phyloP scores from a whole-genome alignment of 768 basidiomycete species.

The Mycena maculata region DNA sequence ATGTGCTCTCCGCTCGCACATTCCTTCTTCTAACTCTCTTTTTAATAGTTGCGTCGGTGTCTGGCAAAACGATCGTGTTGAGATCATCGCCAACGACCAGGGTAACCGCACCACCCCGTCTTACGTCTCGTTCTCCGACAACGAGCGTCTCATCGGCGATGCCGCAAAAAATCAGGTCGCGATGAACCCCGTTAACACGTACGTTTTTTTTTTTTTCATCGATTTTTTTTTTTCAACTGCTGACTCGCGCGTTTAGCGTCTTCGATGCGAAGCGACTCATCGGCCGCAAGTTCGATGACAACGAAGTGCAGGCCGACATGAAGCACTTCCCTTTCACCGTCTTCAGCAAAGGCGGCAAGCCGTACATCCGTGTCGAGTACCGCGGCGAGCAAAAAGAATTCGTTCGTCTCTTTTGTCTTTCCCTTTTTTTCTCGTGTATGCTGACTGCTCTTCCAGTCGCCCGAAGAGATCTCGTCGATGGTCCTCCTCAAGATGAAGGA shows the following conservation, averaged over 20 bases:
- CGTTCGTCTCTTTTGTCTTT: slow-evolving; percentile 58
- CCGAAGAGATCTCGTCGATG: slow-evolving; percentile 99
- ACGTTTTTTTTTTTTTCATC: slow-evolving; percentile 30
- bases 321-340: slow-evolving; percentile 96
- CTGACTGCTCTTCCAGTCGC: slow-evolving; percentile 63
- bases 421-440: slow-evolving; percentile 27
- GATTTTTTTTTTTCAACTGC: slow-evolving; percentile 29
- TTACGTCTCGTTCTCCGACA: slow-evolving; percentile 94
- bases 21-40: slow-evolving; percentile 15
- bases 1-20: slow-evolving; percentile 44
- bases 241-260: slow-evolving; percentile 19
- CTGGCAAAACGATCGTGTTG: slow-evolving; percentile 99
- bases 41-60: slow-evolving; percentile 84
- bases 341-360: slow-evolving; percentile 87
- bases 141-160: slow-evolving; percentile 98
- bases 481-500: slow-evolving; percentile 98
- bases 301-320: slow-evolving; percentile 82
- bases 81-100: slow-evolving; percentile 97
- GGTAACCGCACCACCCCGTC: slow-evolving; percentile 96
- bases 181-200: slow-evolving; percentile 81
- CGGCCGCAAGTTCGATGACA: slow-evolving; percentile 75
- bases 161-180: slow-evolving; percentile 99
- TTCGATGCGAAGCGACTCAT: slow-evolving; percentile 37
- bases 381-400: slow-evolving; percentile 95
- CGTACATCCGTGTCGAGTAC: slow-evolving; percentile 90